Base-by-base conservation (phyloP, 768 basidiomycete genomes). In the Coprinellus micaceus region DNA sequence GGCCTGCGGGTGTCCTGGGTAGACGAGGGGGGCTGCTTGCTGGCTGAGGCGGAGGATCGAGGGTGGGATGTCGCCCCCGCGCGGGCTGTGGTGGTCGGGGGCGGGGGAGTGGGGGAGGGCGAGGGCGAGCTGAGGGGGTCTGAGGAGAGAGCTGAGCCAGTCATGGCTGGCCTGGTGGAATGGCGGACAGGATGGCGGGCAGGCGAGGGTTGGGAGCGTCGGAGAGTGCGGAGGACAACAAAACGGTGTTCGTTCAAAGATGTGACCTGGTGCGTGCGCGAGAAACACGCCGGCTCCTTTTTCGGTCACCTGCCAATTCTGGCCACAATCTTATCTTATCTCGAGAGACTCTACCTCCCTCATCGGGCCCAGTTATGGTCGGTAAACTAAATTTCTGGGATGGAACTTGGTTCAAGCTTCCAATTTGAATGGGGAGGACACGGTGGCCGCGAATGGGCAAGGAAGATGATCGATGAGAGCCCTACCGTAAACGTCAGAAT, bases 41-140 rank as follows among this genome's bases (percentile, higher is more conserved):
- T 60, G 69, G 70, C 24, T 59, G 67, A 51, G 62, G 71, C 26
- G 60, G 66, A 28, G 61, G 71, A 56, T 56, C 54, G 54, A 46
- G 37, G 30, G 39, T 53, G 59, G 45, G 51, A 40, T 56, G 60
- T 17, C 17, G 9, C 53, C 50, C 52, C 57, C 50, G 45, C 58
- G 19, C 52, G 56, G 52, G 60, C 52, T 33, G 60, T 39, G 25
- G 64, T 41, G 57, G 59, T 47, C 30, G 59, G 58, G 40, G 75
- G 75, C 9, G 74, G 67, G 11, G 71, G 76, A 0, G 88, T 82
- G 0, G 85, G 86, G 3, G 87, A 87, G 0, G 85, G 86, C 2
- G 87, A 87, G 0, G 86, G 86, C 1, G 85, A 86, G 61, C 82
- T 82, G 58, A 85, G 76, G 15, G 84, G 79, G 56, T 79, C 88